A percentile compares a stretch with the other conserved stretches of the same genome.
phyloP scores from a whole-genome alignment of 352 stramenopile genomes.

The Pythium dissimile region DNA sequence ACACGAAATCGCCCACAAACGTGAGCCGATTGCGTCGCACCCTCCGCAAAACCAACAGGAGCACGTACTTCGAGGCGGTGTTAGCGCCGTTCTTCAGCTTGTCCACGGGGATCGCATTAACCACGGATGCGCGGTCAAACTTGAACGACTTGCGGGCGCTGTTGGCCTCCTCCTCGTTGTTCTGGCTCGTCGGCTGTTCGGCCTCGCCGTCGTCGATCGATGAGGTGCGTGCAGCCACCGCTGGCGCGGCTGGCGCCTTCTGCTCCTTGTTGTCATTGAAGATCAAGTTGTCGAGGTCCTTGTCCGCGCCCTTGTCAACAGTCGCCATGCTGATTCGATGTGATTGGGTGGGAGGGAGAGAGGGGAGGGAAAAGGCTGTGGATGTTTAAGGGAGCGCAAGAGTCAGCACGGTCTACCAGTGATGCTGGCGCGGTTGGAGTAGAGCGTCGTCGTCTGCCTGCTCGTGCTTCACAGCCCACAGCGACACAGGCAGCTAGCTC shows the following conservation, averaged over 20 bases:
- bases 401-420: no score
- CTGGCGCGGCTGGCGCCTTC: not conserved
- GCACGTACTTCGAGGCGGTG: conserved; percentile 66
- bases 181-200: conserved; percentile 15
- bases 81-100: conserved; percentile 88
- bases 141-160: conserved; percentile 25
- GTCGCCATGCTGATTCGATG: conserved; percentile 4
- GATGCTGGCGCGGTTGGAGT: no score
- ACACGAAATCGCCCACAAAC: conserved; percentile 1
- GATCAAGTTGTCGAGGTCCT: conserved; percentile 83
- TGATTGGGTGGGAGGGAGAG: not conserved
- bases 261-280: conserved; percentile 73
- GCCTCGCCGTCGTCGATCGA: conserved; percentile 42
- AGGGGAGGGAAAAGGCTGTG: not conserved
- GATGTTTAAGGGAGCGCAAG: no score
- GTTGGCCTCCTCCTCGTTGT: conserved; percentile 39
- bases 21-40: not conserved
- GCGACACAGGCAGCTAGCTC: no score
- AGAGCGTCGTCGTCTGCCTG: no score
- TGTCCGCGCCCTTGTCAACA: conserved; percentile 59
- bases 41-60: not conserved
- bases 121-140: conserved; percentile 55
- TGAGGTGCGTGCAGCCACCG: conserved; percentile 19
- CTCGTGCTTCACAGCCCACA: no score
- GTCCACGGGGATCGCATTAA: conserved; percentile 80